Evolutionary conservation across 1,139 yeast species (phyloP).

Genomic region (Hyphopichia buzzinii): DNA sequence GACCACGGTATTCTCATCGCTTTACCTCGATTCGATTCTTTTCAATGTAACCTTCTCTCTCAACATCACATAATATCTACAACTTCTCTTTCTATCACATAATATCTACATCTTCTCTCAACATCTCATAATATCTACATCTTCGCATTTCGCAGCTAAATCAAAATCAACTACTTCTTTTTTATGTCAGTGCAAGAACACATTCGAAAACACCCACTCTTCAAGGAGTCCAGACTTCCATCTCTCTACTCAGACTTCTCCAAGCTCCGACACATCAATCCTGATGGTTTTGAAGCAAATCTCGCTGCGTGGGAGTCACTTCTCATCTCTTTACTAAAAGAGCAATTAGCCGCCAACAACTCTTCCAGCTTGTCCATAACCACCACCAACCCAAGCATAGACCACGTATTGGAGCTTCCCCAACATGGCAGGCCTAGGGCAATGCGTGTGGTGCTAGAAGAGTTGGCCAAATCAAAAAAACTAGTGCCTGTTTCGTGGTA

Average conservation of each 20-base stretch:
- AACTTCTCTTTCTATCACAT: too few relatives aligned
- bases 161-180: too few relatives aligned
- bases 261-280: slow-evolving; percentile 49
- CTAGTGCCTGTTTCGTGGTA: slow-evolving; percentile 25
- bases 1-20: too few relatives aligned
- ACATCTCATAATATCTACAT: too few relatives aligned
- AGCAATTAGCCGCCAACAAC: slow-evolving; percentile 7
- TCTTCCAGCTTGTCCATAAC: slow-evolving; percentile 22
- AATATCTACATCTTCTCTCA: too few relatives aligned
- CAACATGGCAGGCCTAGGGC: slow-evolving; percentile 30
- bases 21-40: too few relatives aligned
- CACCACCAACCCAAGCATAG: slow-evolving; percentile 20
- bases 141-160: too few relatives aligned
- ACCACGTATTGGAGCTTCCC: slow-evolving; percentile 21
- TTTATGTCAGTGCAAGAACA: not conserved
- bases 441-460: slow-evolving; percentile 22
- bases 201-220: slow-evolving; percentile 17
- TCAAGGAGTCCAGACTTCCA: slow-evolving; percentile 50
- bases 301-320: slow-evolving; percentile 56
- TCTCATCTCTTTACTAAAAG: slow-evolving; percentile 19
- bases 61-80: too few relatives aligned
- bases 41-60: too few relatives aligned
- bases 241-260: slow-evolving; percentile 65
- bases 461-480: slow-evolving; percentile 19
- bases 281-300: slow-evolving; percentile 72